Evolutionary conservation across 768 basidiomycete genomes (phyloP).

Genomic region (Sarcomyxa edulis): DNA sequence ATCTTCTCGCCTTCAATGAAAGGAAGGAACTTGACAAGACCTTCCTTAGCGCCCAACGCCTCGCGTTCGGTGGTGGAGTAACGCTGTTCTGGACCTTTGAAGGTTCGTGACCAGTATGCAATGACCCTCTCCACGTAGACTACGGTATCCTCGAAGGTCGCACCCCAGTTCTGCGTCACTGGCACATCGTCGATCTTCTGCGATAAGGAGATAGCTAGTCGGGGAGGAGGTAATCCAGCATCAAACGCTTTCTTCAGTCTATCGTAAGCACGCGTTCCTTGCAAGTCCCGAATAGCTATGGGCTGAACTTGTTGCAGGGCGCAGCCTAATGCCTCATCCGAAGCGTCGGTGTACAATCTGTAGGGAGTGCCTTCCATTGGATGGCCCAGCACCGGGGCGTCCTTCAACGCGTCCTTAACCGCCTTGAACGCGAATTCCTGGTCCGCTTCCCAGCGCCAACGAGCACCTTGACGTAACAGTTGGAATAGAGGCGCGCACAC

Average conservation of each 20-base stretch:
- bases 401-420: constrained; percentile 8
- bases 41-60: too few relatives aligned
- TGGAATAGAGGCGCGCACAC: constrained; percentile 27
- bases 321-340: constrained; percentile 22
- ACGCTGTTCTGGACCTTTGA: constrained; percentile 20
- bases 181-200: constrained; percentile 15
- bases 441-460: constrained; percentile 15
- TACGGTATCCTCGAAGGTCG: constrained; percentile 15
- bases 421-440: constrained; percentile 1
- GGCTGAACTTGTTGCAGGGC: constrained; percentile 29
- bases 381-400: constrained; percentile 27
- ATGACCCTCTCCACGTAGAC: constrained; percentile 25
- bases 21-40: too few relatives aligned
- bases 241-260: constrained; percentile 15
- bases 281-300: constrained; percentile 18
- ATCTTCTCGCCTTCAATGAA: too few relatives aligned
- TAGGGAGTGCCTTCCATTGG: constrained; percentile 23
- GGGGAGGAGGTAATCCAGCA: constrained; percentile 13
- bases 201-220: constrained; percentile 11
- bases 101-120: constrained; percentile 21
- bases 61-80: constrained; percentile 27
- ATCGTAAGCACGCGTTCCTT: constrained; percentile 21
- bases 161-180: constrained; percentile 14
- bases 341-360: constrained; percentile 29
- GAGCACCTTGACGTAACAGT: constrained; percentile 21